phyloP scores from a whole-genome alignment of 257 asterid species.

The Primulina tabacum region DNA sequence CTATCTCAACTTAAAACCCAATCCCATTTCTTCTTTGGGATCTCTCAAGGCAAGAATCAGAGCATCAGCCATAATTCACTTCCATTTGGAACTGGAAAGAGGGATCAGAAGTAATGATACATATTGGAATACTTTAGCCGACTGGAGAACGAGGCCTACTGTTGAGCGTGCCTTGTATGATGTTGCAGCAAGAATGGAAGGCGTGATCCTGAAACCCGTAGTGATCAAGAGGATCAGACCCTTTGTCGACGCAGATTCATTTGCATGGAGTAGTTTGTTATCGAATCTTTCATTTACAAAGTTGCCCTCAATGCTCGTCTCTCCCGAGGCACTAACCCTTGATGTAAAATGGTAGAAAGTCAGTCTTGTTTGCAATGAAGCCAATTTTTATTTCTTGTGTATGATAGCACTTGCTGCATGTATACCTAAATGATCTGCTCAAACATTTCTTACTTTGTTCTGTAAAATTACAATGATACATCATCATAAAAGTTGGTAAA shows the following conservation, averaged over 20 bases:
- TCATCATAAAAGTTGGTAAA: neutral
- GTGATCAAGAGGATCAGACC: conserved; percentile 52
- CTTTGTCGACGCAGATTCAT: conserved; percentile 46
- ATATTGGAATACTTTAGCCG: conserved; percentile 62
- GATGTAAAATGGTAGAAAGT: conserved; percentile 73
- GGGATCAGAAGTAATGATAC: conserved; percentile 50
- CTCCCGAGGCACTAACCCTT: conserved; percentile 74
- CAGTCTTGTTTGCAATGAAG: conserved; percentile 1
- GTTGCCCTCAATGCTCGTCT: conserved; percentile 61
- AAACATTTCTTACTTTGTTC: conserved; percentile 14
- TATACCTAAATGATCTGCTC: conserved; percentile 22
- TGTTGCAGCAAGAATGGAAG: conserved; percentile 61
- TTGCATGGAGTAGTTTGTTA: conserved; percentile 63
- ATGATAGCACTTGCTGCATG: conserved; percentile 11
- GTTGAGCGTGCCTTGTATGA: conserved; percentile 60
- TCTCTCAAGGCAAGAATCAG: conserved; percentile 44
- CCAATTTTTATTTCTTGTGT: conserved; percentile 5
- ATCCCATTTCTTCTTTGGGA: conserved; percentile 26
- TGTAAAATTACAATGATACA: conserved; percentile 21
- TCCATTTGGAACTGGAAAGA: conserved; percentile 67
- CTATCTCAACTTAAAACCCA: conserved; percentile 32
- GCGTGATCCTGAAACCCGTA: conserved; percentile 50
- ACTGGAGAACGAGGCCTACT: conserved; percentile 79
- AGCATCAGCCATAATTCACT: conserved; percentile 53
- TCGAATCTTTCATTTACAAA: conserved; percentile 75